These are phyloP conservation scores for Mollisia scopiformis DNA, from an alignment of 2,329 filamentous ascomycete species.

Conservation along the genomic window DNA sequence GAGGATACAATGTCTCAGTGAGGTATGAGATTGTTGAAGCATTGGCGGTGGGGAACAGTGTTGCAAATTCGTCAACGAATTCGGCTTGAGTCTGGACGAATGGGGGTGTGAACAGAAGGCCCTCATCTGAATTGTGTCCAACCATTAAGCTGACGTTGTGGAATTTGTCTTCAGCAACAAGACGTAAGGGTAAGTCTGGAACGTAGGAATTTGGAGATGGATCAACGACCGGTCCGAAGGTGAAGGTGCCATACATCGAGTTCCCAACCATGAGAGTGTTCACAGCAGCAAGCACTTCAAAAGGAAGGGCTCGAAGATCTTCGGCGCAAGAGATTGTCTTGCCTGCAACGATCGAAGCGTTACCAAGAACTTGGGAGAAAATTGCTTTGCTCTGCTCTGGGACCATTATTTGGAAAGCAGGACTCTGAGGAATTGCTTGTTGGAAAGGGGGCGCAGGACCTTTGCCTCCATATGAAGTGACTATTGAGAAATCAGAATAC, in stretches of 20 bases:
- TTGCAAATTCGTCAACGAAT: not conserved
- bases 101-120: constrained; percentile 33
- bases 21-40: constrained; percentile 39
- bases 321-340: constrained; percentile 14
- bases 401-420: constrained; percentile 22
- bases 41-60: constrained; percentile 26
- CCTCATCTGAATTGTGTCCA: constrained; percentile 48
- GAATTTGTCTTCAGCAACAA: constrained; percentile 47
- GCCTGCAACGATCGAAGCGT: constrained; percentile 19
- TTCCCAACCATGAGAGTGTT: constrained; percentile 22
- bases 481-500: too few species aligned
- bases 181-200: constrained; percentile 46
- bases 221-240: constrained; percentile 49
- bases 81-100: constrained; percentile 8
- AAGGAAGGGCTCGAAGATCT: constrained; percentile 20
- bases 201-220: constrained; percentile 43
- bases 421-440: constrained; percentile 39
- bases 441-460: constrained; percentile 44
- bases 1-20: constrained; percentile 49
- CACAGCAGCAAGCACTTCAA: constrained; percentile 14
- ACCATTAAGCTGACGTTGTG: constrained; percentile 50
- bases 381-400: constrained; percentile 15
- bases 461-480: constrained; percentile 52
- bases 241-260: constrained; percentile 44
- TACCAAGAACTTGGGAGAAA: constrained; percentile 16